Evolutionary conservation across 345 rosid genomes (phyloP).

Genomic region (Aethionema arabicum): DNA sequence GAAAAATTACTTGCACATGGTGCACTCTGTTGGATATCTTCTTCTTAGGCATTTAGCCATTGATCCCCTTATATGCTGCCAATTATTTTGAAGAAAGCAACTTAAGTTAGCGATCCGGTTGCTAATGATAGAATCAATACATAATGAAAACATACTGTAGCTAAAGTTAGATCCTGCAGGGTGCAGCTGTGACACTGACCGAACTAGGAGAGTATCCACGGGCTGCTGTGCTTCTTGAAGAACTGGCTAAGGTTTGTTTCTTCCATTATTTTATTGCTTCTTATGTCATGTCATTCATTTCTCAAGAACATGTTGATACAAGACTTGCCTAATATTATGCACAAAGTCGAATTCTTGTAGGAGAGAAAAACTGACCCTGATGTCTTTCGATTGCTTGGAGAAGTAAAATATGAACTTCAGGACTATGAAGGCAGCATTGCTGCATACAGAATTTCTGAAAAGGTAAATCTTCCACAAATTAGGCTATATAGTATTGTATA

Average conservation of each 20-base stretch:
- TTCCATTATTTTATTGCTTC: not conserved
- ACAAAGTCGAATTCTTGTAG: constrained; percentile 43
- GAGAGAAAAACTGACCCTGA: constrained; percentile 78
- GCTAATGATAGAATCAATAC: not conserved
- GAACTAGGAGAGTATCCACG: constrained; percentile 77
- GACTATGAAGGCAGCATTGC: constrained; percentile 88
- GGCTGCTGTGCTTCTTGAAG: constrained; percentile 68
- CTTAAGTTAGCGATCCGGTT: not conserved
- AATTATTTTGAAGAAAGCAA: constrained; percentile 1
- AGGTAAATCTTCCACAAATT: constrained; percentile 41
- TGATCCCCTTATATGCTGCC: constrained; percentile 10
- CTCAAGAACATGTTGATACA: constrained; percentile 15
- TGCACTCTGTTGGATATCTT: not conserved
- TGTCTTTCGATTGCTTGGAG: constrained; percentile 86
- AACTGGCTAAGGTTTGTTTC: constrained; percentile 69
- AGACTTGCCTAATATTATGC: constrained; percentile 25
- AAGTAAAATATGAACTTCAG: constrained; percentile 80
- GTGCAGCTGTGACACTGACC: constrained; percentile 80
- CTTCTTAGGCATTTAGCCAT: constrained; percentile 20
- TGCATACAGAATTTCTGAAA: constrained; percentile 64
- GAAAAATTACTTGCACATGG: not conserved
- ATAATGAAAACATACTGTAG: not conserved
- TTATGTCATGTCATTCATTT: constrained; percentile 24
- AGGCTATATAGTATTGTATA: not conserved
- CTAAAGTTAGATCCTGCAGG: constrained; percentile 55